Conservation (phyloP, 1,284 basidiomycete species). For the Papiliotrema fonsecae region DNA sequence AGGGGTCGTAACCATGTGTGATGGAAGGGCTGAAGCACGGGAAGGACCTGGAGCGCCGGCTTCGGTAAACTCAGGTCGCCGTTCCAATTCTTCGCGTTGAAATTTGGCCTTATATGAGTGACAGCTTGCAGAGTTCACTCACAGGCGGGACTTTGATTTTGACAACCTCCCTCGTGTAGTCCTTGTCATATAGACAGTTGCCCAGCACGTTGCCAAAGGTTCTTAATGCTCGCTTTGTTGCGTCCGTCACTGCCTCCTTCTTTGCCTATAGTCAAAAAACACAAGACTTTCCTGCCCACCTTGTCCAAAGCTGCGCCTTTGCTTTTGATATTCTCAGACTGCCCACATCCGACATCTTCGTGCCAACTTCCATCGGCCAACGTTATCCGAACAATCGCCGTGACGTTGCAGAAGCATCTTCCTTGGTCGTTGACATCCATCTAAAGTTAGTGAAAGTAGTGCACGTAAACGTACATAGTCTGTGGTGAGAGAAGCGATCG, state of each 20-base stretch:
- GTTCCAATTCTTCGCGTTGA: slow-evolving; percentile 65
- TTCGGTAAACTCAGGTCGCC: slow-evolving; percentile 66
- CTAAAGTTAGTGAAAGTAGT: slow-evolving; percentile 17
- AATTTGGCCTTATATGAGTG: slow-evolving; percentile 61
- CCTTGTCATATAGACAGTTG: slow-evolving; percentile 92
- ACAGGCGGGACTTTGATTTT: slow-evolving; percentile 81
- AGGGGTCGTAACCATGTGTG: slow-evolving; percentile 10
- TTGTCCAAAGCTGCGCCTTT: slow-evolving; percentile 89
- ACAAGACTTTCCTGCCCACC: slow-evolving; percentile 52
- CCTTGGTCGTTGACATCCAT: slow-evolving; percentile 63
- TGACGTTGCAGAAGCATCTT: slow-evolving; percentile 71
- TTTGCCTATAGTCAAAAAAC: slow-evolving; percentile 65
- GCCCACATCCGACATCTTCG: slow-evolving; percentile 89
- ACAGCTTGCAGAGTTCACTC: slow-evolving; percentile 30
- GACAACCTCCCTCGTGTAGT: slow-evolving; percentile 73
- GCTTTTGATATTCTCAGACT: slow-evolving; percentile 74
- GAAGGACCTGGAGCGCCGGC: slow-evolving; percentile 21
- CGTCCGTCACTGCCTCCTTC: slow-evolving; percentile 97
- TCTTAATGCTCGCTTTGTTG: slow-evolving; percentile 79
- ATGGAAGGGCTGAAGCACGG: slow-evolving; percentile 16
- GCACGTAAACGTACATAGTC: slow-evolving; percentile 51
- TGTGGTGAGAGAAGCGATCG: slow-evolving; percentile 68
- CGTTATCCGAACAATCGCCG: slow-evolving; percentile 80
- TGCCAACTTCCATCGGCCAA: slow-evolving; percentile 83
- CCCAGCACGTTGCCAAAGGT: slow-evolving; percentile 93